A percentile compares a stretch with the other conserved stretches of the same genome.
Evolutionary conservation across 73 alveolate species (phyloP).

Genomic region (Uronychia binucleata): DNA sequence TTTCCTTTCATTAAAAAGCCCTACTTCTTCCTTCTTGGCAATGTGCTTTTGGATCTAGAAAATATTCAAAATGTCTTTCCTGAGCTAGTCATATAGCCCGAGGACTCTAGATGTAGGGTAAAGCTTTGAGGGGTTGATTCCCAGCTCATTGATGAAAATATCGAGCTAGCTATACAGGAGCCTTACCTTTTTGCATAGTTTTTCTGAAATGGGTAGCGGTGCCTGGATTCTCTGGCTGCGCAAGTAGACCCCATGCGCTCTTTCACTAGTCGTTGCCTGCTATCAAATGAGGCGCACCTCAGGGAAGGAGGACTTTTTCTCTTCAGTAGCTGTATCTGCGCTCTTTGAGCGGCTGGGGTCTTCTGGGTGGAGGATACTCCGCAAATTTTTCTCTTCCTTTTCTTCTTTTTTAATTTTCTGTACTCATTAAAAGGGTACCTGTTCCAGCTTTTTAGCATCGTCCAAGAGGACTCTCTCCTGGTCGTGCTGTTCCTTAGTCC

Average conservation of each 20-base stretch:
- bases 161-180: too few species aligned
- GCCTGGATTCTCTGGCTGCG: slow-evolving; percentile 76
- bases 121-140: slow-evolving; percentile 71
- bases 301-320: too few species aligned
- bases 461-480: slow-evolving; percentile 65
- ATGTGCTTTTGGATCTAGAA: slow-evolving; percentile 82
- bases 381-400: slow-evolving; percentile 78
- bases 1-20: too few species aligned
- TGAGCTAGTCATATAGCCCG: slow-evolving; percentile 76
- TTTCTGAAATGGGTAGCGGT: slow-evolving; percentile 79
- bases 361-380: slow-evolving; percentile 60
- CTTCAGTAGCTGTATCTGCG: too few species aligned
- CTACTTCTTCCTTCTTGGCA: slow-evolving; percentile 83
- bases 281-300: slow-evolving; percentile 35
- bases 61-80: slow-evolving; percentile 80
- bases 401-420: slow-evolving; percentile 86
- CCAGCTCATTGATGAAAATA: slow-evolving; percentile 74
- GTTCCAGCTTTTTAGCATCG: slow-evolving; percentile 73
- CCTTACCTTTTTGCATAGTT: slow-evolving; percentile 73
- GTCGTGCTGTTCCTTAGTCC: slow-evolving; percentile 72
- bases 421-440: too few species aligned
- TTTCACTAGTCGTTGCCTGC: slow-evolving; percentile 75
- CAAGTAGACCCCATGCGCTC: slow-evolving; percentile 82
- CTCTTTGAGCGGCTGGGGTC: slow-evolving; percentile 32
- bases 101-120: slow-evolving; percentile 85